A percentile compares a stretch with the other conserved stretches of the same genome.
These are phyloP conservation scores for Podaxis rugospora DNA, from an alignment of 768 basidiomycete genomes.

Conservation along the genomic window DNA sequence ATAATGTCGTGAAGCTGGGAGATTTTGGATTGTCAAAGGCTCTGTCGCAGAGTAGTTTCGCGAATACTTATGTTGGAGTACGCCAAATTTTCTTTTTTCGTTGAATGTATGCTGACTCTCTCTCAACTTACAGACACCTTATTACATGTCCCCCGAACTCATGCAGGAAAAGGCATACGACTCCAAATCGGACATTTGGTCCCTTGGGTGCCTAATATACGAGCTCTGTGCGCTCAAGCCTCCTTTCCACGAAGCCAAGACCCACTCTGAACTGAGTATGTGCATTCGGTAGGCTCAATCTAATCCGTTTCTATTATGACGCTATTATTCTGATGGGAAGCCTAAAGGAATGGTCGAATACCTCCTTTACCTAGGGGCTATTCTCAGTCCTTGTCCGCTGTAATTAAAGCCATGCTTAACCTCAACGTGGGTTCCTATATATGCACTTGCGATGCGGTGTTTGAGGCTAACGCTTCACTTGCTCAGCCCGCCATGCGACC, in stretches of 20 bases:
- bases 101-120: neutral
- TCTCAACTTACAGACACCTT: conserved; percentile 70
- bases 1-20: conserved; percentile 87
- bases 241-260: conserved; percentile 91
- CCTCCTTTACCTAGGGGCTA: conserved; percentile 86
- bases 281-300: conserved; percentile 57
- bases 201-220: conserved; percentile 92
- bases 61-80: conserved; percentile 96
- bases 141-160: conserved; percentile 99
- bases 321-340: neutral
- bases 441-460: neutral
- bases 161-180: conserved; percentile 98
- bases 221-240: conserved; percentile 94
- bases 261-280: conserved; percentile 79
- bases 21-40: conserved; percentile 97
- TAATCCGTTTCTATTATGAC: neutral
- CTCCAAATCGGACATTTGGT: conserved; percentile 98
- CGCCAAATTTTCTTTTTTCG: too few species aligned
- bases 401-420: conserved; percentile 86
- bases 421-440: conserved; percentile 53
- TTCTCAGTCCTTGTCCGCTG: conserved; percentile 61
- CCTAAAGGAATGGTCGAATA: conserved; percentile 74
- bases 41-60: conserved; percentile 81
- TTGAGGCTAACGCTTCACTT: neutral
- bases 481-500: conserved; percentile 81